Evolutionary conservation across 2,329 filamentous ascomycete genomes (phyloP), one percentile per base, ranked within the genome.

Genomic region (Elsinoe necatrix): DNA sequence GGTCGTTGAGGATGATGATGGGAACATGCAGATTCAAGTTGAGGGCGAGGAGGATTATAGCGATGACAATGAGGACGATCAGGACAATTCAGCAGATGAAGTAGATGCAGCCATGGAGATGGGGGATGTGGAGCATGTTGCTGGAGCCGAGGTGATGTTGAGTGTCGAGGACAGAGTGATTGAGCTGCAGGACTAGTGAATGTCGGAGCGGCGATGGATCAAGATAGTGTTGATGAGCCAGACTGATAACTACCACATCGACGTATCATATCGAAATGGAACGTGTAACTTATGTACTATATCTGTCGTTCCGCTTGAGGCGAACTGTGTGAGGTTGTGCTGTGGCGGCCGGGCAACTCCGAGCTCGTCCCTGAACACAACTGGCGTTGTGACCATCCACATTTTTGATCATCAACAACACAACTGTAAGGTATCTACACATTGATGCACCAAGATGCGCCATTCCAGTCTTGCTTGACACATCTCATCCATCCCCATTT

Each of bases 1-100:
- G 25, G 56, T 57, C 12, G 14, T 25, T 5, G 48, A 54, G 47
- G 56, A 57, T 34, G 47, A 34, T 6, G 34, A 45, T 1, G 56
- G 56, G 20, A 52, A 35, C 20, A n/a, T 57, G 16, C 23, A 16
- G 39, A 42, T 42, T 21, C 9, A 14, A 4, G 25, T 55, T 4
- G 34, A 41, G 2, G 35, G 34, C 11, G 52, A 55, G 2, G 52
- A 55, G 5, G 52, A 42, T 3, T 35, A 55, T 35, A 29, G 29
- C 16, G 48, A 25, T 11, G 48, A 51, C n/a, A 25, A 37, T 23
- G 48, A 52, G 4, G 20, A 14, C 2, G 41, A 45, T 12, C 41
- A 45, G 41, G 41, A 23, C 11, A 11, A 37, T 7, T 4, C 14
- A 12, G 34, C 34, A n/a, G 34, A 6, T 4, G 27, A 4, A 29